These are phyloP conservation scores for Magnaporthiopsis poae DNA, from an alignment of 2,329 filamentous ascomycete genomes.

Conservation along the genomic window DNA sequence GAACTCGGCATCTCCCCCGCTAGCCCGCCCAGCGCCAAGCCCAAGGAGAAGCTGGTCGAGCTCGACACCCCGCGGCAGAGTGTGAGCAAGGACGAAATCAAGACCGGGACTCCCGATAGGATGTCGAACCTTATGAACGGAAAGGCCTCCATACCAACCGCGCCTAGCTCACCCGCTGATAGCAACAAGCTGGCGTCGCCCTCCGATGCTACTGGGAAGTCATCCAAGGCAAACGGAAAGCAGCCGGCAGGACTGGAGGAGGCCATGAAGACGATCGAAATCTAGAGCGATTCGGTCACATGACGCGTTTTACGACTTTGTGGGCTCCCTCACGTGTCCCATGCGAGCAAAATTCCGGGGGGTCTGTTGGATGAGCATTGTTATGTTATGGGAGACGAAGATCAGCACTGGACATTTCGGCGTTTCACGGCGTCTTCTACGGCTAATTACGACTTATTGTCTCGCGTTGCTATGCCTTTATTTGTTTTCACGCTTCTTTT, in stretches of 20 bases:
- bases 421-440: background rate
- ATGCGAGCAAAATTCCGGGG: background rate
- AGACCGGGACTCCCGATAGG: slow-evolving; percentile 14
- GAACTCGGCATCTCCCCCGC: slow-evolving; percentile 7
- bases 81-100: slow-evolving; percentile 15
- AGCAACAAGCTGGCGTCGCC: slow-evolving; percentile 13
- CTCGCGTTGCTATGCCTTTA: background rate
- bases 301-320: slow-evolving; percentile 1
- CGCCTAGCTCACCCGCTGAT: slow-evolving; percentile 15
- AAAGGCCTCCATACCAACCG: slow-evolving; percentile 10
- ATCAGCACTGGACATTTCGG: background rate
- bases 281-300: slow-evolving; percentile 28
- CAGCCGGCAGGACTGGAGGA: slow-evolving; percentile 35
- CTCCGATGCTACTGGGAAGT: slow-evolving; percentile 30
- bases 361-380: background rate
- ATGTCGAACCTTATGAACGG: slow-evolving; percentile 25
- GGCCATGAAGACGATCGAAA: slow-evolving; percentile 54
- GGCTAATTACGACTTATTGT: background rate
- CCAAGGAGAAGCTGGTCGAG: slow-evolving; percentile 43
- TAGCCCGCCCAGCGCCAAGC: slow-evolving; percentile 23
- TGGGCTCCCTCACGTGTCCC: background rate
- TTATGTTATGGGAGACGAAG: background rate
- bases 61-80: slow-evolving; percentile 44
- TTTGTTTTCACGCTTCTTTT: background rate
- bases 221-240: slow-evolving; percentile 33